Evolutionary conservation across 2,329 filamentous ascomycete genomes (phyloP), one percentile per base, ranked within the genome.

Genomic region (Curvularia eragrostidis): DNA sequence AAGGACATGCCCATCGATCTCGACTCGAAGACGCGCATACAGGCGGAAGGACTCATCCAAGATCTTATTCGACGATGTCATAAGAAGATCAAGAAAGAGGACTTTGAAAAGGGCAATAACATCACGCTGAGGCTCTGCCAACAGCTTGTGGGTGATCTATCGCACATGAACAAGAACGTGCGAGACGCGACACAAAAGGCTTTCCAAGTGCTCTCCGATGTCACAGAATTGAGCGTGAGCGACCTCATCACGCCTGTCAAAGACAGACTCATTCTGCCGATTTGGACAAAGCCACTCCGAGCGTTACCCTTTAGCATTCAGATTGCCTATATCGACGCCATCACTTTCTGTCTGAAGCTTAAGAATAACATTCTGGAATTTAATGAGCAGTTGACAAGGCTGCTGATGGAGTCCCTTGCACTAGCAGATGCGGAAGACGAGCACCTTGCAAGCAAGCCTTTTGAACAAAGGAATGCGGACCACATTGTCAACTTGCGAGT

Each of bases 1-100:
- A 99, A 99, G 79, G 95, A 99, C 73, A 97, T 97, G 85, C 95
- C 96, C 0, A 86, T 91, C 54, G 95, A 99, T 74, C 84, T 99
- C 1, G 94, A 96, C 1, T 93, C 96, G 55, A 93, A 90, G 71
- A 97, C 95, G 1, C 85, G 95, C 34, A 83, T 89, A 32, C 88
- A 91, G 58, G 93, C 95, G 0, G 91, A 96, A 76, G 85, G 88
- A 19, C 96, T 94, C 0, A 82, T 99, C 21, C 89, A 94, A 67
- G 84, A 91, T 41, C 85, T 98, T 28, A 83, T 97, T 32, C 83
- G 85, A 56, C 87, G 89, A 56, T 93, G 93, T 73, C 93, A 90
- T 41, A 91, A 91, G 77, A 87, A 87, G 54, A 85, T 89, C 58
- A 88, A 90, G 52, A 95, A 93, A 72, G 90, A 93, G 48, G 93